Evolutionary conservation across 2,329 filamentous ascomycete genomes (phyloP).

Genomic region (Hyphodiscus sp.): DNA sequence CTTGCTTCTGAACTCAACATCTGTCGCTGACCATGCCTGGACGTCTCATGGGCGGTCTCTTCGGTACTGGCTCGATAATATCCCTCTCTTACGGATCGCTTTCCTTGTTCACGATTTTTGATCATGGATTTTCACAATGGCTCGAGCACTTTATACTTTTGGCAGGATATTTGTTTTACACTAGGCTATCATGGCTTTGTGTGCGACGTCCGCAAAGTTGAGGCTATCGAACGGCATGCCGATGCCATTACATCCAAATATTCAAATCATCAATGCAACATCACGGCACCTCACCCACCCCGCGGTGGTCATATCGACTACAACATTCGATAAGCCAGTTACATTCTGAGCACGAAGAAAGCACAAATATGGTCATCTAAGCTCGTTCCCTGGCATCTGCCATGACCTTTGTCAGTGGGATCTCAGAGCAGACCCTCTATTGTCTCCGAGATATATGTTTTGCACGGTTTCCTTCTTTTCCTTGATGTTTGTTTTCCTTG

Average conservation of each 20-base stretch:
- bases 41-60: conserved; percentile 16
- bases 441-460: conserved; percentile 21
- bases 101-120: conserved; percentile 27
- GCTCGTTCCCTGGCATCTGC: conserved; percentile 20
- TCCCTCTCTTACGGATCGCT: conserved; percentile 27
- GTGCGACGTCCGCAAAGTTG: conserved; percentile 19
- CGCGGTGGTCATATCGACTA: neutral
- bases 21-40: conserved; percentile 21
- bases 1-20: conserved; percentile 23
- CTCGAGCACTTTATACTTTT: conserved; percentile 28
- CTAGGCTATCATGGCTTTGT: conserved; percentile 17
- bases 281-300: neutral
- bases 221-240: conserved; percentile 31
- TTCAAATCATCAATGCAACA: conserved; percentile 21
- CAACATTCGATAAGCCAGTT: conserved; percentile 18
- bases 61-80: conserved; percentile 22
- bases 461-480: conserved; percentile 22
- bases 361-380: conserved; percentile 25
- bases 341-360: conserved; percentile 22
- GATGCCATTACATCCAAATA: conserved; percentile 27
- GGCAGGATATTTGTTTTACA: conserved; percentile 16
- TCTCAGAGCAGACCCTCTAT: conserved; percentile 27
- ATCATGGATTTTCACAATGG: conserved; percentile 29
- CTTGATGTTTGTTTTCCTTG: conserved; percentile 17
- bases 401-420: conserved; percentile 12